phyloP scores from a whole-genome alignment of 768 basidiomycete species.

The Vararia minispora region DNA sequence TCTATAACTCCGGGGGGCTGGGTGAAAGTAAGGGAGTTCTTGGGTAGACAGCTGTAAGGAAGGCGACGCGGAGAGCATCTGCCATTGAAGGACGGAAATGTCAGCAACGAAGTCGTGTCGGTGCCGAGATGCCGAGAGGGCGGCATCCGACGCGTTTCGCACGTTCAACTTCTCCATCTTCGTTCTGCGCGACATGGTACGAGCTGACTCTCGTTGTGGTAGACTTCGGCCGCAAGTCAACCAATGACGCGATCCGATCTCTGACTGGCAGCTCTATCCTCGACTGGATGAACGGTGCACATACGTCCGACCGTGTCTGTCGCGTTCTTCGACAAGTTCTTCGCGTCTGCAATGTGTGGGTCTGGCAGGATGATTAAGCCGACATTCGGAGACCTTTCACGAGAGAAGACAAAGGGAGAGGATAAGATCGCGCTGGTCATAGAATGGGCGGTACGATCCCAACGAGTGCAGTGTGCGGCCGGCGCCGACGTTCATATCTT shows the following conservation, averaged over 20 bases:
- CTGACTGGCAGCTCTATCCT: conserved; percentile 79
- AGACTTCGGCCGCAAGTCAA: conserved; percentile 95
- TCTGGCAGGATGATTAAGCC: conserved; percentile 83
- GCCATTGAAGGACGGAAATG: too few relatives aligned
- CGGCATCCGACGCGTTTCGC: too few relatives aligned
- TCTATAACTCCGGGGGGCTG: too few relatives aligned
- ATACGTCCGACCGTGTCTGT: not conserved
- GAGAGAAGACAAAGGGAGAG: conserved; percentile 34
- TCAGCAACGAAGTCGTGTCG: too few relatives aligned
- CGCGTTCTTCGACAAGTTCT: conserved; percentile 53
- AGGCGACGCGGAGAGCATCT: too few relatives aligned
- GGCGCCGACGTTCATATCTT: conserved; percentile 88
- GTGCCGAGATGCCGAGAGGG: too few relatives aligned
- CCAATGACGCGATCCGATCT: conserved; percentile 79
- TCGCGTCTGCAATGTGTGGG: conserved; percentile 64
- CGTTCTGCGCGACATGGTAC: too few relatives aligned
- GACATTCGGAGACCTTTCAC: conserved; percentile 67
- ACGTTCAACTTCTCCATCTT: too few relatives aligned
- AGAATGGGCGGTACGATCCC: conserved; percentile 50
- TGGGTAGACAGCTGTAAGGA: too few relatives aligned
- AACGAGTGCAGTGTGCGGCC: conserved; percentile 52
- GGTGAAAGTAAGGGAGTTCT: too few relatives aligned
- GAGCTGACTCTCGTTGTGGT: not conserved
- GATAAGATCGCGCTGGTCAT: conserved; percentile 58
- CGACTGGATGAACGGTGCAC: conserved; percentile 64